Percentiles rank a stretch among this genome's conserved stretches.
phyloP scores from a whole-genome alignment of 495 filamentous ascomycete genomes.

The Hypoxylon crocopeplum region DNA sequence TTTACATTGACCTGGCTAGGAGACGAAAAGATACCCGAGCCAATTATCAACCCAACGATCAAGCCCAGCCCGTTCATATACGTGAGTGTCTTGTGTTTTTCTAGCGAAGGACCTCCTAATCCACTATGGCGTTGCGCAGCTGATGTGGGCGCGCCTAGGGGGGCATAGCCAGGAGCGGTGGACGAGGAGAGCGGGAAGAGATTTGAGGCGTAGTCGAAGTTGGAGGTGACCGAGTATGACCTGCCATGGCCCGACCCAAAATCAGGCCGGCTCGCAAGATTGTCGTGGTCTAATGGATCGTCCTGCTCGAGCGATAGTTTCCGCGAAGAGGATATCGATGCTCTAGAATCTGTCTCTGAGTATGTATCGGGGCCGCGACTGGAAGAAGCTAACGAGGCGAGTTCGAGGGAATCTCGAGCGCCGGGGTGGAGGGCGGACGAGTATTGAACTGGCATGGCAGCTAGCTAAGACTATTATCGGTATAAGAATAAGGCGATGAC shows the following conservation, averaged over 20 bases:
- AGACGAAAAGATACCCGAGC: slow-evolving; percentile 96
- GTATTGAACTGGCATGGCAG: slow-evolving; percentile 54
- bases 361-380: slow-evolving; percentile 62
- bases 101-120: slow-evolving; percentile 67
- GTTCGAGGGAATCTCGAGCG: slow-evolving; percentile 91
- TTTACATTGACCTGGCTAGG: slow-evolving; percentile 93
- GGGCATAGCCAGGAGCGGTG: slow-evolving; percentile 76
- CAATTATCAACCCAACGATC: slow-evolving; percentile 91
- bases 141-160: slow-evolving; percentile 73
- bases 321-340: slow-evolving; percentile 88
- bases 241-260: slow-evolving; percentile 62
- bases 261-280: slow-evolving; percentile 55
- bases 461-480: slow-evolving; percentile 16
- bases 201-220: slow-evolving; percentile 91
- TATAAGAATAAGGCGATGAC: not conserved
- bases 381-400: slow-evolving; percentile 91
- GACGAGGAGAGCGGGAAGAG: slow-evolving; percentile 93
- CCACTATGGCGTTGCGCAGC: slow-evolving; percentile 53
- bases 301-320: slow-evolving; percentile 88
- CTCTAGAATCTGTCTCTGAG: slow-evolving; percentile 73
- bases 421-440: slow-evolving; percentile 52
- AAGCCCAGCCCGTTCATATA: slow-evolving; percentile 92
- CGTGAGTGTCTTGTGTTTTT: slow-evolving; percentile 94
- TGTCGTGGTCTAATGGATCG: slow-evolving; percentile 72
- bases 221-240: slow-evolving; percentile 87